Conservation (phyloP, 371 early-diverging fungal genomes). For the Mucor plumbeus region DNA sequence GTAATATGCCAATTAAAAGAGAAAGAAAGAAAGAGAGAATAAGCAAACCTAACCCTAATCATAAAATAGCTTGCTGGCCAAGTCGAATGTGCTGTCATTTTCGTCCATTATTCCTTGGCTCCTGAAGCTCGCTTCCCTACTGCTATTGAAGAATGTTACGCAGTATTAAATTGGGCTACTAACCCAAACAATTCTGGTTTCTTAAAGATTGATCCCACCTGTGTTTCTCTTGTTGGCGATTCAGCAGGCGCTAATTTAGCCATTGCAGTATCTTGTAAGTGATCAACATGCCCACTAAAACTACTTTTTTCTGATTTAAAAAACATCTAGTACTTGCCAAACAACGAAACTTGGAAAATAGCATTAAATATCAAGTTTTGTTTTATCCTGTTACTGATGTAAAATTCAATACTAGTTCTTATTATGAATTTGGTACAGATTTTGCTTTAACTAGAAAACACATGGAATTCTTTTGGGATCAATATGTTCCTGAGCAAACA, state of each 20-base stretch:
- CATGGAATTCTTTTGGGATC: conserved; percentile 17
- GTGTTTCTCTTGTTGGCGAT: conserved; percentile 33
- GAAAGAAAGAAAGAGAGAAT: too few species aligned
- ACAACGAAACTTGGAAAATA: conserved; percentile 10
- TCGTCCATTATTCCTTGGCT: conserved; percentile 32
- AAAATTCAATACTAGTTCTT: conserved; percentile 14
- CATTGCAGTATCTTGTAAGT: conserved; percentile 18
- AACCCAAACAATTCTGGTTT: conserved; percentile 8
- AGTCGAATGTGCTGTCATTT: conserved; percentile 25
- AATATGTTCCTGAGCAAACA: conserved; percentile 18
- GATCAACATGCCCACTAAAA: neutral
- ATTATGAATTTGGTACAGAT: conserved; percentile 17
- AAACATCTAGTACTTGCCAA: conserved; percentile 20
- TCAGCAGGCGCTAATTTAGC: conserved; percentile 35
- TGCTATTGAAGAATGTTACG: conserved; percentile 36
- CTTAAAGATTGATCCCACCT: conserved; percentile 21
- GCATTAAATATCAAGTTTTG: conserved; percentile 16
- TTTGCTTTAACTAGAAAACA: neutral
- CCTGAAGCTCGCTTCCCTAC: conserved; percentile 39
- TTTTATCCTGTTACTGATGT: conserved; percentile 24
- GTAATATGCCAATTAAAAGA: neutral
- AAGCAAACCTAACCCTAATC: neutral
- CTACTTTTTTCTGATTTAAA: neutral
- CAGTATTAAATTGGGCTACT: conserved; percentile 20
- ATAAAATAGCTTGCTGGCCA: conserved; percentile 16